Conservation (phyloP, 306 rosid genomes). For the Medicago truncatula region DNA sequence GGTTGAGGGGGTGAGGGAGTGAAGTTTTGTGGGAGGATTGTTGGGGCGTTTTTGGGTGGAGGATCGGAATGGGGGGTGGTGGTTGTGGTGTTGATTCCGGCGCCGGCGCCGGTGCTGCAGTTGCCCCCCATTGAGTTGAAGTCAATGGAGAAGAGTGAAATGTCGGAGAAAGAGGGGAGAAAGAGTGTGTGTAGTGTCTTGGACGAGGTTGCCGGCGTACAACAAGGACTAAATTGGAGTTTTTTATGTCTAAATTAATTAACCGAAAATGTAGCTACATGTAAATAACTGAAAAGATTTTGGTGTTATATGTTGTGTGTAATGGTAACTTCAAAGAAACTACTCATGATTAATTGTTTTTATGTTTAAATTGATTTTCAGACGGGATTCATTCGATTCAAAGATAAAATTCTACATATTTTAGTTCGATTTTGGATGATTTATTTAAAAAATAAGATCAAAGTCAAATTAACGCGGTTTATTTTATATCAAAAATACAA, state of each 20-base stretch:
- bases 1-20: constrained; percentile 50
- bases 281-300: background rate
- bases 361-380: background rate
- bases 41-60: constrained; percentile 44
- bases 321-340: background rate
- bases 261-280: background rate
- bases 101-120: constrained; percentile 46
- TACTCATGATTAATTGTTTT: background rate
- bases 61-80: constrained; percentile 21
- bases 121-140: constrained; percentile 66
- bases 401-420: too few species aligned
- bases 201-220: constrained; percentile 17
- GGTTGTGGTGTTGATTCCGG: constrained; percentile 21
- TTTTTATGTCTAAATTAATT: background rate
- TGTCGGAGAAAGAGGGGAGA: constrained; percentile 37
- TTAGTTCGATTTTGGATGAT: too few species aligned
- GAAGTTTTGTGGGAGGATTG: constrained; percentile 64
- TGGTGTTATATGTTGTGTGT: background rate
- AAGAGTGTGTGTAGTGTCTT: constrained; percentile 16
- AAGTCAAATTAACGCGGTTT: too few species aligned
- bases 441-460: too few species aligned
- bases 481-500: too few species aligned
- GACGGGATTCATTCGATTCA: too few species aligned
- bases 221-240: constrained; percentile 35
- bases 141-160: constrained; percentile 28